phyloP scores from a whole-genome alignment of 2,329 filamentous ascomycete species.

The Fusarium veterinarium region DNA sequence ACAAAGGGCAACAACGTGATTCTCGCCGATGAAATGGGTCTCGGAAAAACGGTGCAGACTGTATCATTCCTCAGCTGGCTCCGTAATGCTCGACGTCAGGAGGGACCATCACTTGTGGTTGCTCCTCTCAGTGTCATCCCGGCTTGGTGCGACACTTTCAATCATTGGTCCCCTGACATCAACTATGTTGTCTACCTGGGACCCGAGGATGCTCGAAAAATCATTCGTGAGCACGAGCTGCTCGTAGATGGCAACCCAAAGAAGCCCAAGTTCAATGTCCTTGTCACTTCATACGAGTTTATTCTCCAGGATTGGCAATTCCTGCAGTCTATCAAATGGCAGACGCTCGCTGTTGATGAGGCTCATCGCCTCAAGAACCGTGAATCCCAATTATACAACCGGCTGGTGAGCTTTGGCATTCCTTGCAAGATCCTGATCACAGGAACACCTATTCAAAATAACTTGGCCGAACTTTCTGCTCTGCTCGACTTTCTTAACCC shows the following conservation, averaged over 20 bases:
- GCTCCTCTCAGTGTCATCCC: conserved; percentile 97
- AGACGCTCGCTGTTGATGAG: conserved; percentile 95
- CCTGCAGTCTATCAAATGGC: conserved; percentile 93
- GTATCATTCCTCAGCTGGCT: conserved; percentile 98
- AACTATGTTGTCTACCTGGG: conserved; percentile 98
- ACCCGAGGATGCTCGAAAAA: conserved; percentile 84
- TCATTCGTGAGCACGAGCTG: conserved; percentile 91
- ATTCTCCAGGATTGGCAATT: conserved; percentile 88
- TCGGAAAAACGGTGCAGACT: conserved; percentile 98
- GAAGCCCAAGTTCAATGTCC: conserved; percentile 96
- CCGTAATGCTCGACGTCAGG: conserved; percentile 86
- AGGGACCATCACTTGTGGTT: conserved; percentile 97
- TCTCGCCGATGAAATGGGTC: conserved; percentile 97
- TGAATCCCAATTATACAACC: conserved; percentile 91
- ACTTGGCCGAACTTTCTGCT: conserved; percentile 89
- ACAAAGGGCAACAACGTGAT: conserved; percentile 94
- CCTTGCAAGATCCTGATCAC: conserved; percentile 94
- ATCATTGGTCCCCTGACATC: conserved; percentile 92
- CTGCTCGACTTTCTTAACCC: conserved; percentile 97
- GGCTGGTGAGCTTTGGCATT: conserved; percentile 85
- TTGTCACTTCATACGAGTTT: conserved; percentile 97
- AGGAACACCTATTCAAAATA: conserved; percentile 97
- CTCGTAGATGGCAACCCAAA: conserved; percentile 86
- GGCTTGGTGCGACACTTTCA: conserved; percentile 98
- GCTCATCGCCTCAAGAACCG: conserved; percentile 97